A percentile compares a stretch with the other conserved stretches of the same genome.
Conservation (phyloP, 495 filamentous ascomycete genomes). For the Penicillium desertorum region DNA sequence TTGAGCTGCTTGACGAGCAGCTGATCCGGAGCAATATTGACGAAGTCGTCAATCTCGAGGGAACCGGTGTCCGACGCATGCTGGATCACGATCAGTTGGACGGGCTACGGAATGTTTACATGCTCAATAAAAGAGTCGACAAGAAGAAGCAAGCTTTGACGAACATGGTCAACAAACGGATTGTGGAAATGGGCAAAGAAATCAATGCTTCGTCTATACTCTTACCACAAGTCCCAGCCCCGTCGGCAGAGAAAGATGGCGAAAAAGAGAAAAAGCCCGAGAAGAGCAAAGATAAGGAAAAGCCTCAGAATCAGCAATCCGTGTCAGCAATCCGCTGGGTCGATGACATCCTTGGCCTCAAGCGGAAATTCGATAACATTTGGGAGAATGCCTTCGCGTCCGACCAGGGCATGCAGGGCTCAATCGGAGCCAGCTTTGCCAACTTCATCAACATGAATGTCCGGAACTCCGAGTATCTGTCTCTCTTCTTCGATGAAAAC, state of each 20-base stretch:
- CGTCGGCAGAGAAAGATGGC: constrained; percentile 32
- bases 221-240: constrained; percentile 20
- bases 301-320: constrained; percentile 63
- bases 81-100: constrained; percentile 82
- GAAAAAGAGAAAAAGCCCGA: constrained; percentile 41
- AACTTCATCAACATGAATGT: constrained; percentile 87
- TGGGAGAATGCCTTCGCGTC: constrained; percentile 66
- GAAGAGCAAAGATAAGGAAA: constrained; percentile 49
- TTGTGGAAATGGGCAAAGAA: constrained; percentile 75
- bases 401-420: constrained; percentile 76
- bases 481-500: constrained; percentile 95
- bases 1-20: constrained; percentile 73
- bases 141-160: constrained; percentile 68
- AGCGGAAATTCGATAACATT: constrained; percentile 84
- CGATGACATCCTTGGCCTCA: constrained; percentile 79
- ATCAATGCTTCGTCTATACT: constrained; percentile 66
- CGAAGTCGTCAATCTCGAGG: constrained; percentile 81
- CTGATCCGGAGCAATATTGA: constrained; percentile 71
- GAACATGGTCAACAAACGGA: constrained; percentile 65
- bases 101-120: constrained; percentile 74
- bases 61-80: constrained; percentile 83
- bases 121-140: constrained; percentile 77
- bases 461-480: constrained; percentile 86
- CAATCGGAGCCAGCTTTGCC: constrained; percentile 78
- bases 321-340: constrained; percentile 92